phyloP scores from a whole-genome alignment of 768 basidiomycete genomes.

The Mycena leptocephala region DNA sequence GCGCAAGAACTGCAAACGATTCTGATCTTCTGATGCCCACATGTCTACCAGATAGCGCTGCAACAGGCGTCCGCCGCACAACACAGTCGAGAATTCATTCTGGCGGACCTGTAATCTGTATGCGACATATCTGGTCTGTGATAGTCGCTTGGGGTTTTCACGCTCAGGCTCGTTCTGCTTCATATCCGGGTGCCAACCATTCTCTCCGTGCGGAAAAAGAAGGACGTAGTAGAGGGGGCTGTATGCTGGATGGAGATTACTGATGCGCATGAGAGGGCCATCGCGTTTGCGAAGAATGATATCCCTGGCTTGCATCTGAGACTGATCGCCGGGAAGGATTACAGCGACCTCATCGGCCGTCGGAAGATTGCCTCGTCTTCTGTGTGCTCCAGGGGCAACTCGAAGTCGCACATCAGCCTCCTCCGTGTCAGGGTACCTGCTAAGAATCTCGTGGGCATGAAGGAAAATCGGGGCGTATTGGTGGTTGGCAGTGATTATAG shows the following conservation, averaged over 20 bases:
- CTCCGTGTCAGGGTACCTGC: neutral
- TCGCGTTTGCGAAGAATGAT: too few relatives aligned
- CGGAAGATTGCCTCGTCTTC: too few relatives aligned
- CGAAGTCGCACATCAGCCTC: slow-evolving; percentile 37
- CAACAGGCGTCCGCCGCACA: slow-evolving; percentile 53
- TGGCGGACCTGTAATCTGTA: slow-evolving; percentile 48
- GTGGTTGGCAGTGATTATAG: slow-evolving; percentile 19
- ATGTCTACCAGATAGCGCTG: slow-evolving; percentile 58
- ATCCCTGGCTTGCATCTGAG: too few relatives aligned
- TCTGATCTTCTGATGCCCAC: slow-evolving; percentile 54
- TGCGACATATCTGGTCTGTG: slow-evolving; percentile 48
- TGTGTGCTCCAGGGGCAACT: slow-evolving; percentile 38
- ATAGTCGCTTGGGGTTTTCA: slow-evolving; percentile 39
- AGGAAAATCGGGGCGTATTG: too few relatives aligned
- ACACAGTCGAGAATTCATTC: slow-evolving; percentile 45
- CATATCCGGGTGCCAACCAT: too few relatives aligned
- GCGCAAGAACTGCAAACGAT: slow-evolving; percentile 45
- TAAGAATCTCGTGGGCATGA: slow-evolving; percentile 37
- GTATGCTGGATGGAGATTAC: slow-evolving; percentile 45
- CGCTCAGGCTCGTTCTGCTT: neutral
- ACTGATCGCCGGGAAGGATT: too few relatives aligned
- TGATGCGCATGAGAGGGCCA: slow-evolving; percentile 45
- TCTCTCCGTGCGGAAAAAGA: slow-evolving; percentile 52
- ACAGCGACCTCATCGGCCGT: too few relatives aligned
- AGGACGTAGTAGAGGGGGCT: slow-evolving; percentile 54